Evolutionary conservation across 2,329 filamentous ascomycete genomes (phyloP).

Genomic region (Pseudohalonectria lignicola): DNA sequence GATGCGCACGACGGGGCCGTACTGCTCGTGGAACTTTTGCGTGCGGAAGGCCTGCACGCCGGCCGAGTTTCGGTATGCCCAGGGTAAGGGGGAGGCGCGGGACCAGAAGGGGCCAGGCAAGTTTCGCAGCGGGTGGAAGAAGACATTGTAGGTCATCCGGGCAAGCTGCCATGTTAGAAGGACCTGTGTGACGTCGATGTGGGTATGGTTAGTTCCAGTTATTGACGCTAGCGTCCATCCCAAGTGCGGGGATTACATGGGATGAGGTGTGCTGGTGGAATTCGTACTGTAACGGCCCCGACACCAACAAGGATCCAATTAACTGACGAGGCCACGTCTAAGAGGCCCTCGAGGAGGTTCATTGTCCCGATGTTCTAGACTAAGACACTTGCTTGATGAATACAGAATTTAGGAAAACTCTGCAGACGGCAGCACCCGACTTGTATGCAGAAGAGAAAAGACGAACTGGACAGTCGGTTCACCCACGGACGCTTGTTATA

Average conservation of each 20-base stretch:
- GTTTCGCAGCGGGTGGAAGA: background rate
- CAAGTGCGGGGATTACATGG: too few species aligned
- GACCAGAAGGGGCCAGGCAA: background rate
- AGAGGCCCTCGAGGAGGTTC: background rate
- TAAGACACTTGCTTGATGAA: too few species aligned
- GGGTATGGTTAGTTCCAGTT: too few species aligned
- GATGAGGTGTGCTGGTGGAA: too few species aligned
- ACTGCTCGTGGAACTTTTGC: conserved; percentile 5
- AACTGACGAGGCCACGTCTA: background rate
- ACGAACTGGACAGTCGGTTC: too few species aligned
- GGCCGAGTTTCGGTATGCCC: background rate
- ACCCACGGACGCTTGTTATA: too few species aligned
- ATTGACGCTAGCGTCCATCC: too few species aligned
- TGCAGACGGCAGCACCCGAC: too few species aligned
- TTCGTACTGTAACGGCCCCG: background rate
- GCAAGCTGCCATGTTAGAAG: background rate
- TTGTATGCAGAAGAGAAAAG: too few species aligned
- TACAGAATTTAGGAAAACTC: too few species aligned
- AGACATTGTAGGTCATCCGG: background rate
- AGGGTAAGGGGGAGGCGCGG: background rate
- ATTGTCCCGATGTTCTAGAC: background rate
- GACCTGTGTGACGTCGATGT: background rate
- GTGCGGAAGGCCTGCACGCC: background rate
- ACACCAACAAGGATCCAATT: background rate
- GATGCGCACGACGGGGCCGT: conserved; percentile 8